phyloP scores from a whole-genome alignment of 2,329 filamentous ascomycete species.

The Beauveria rudraprayagi region DNA sequence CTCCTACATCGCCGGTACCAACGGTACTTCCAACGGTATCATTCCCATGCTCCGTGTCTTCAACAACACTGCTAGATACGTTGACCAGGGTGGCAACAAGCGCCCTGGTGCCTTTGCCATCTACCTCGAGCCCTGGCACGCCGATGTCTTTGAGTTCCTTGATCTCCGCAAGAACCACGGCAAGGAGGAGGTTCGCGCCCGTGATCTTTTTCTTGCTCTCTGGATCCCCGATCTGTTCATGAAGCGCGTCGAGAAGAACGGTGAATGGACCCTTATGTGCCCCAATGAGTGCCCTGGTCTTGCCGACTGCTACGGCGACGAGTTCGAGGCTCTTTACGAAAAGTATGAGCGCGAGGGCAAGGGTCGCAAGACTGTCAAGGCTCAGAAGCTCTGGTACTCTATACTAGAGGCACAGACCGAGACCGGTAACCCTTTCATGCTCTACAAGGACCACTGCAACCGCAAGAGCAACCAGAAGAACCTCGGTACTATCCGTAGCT shows the following conservation, averaged over 20 bases:
- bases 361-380: slow-evolving; percentile 85
- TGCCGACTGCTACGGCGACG: slow-evolving; percentile 93
- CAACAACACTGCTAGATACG: slow-evolving; percentile 98
- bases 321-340: slow-evolving; percentile 92
- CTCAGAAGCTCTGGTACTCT: slow-evolving; percentile 98
- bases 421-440: slow-evolving; percentile 98
- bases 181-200: slow-evolving; percentile 94
- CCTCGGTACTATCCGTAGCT: slow-evolving; percentile 94
- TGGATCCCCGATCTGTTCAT: slow-evolving; percentile 99
- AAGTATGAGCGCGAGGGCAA: slow-evolving; percentile 83
- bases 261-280: slow-evolving; percentile 96
- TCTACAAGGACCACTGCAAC: slow-evolving; percentile 99
- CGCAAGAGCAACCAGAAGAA: slow-evolving; percentile 99
- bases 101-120: slow-evolving; percentile 96
- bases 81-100: slow-evolving; percentile 99
- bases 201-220: slow-evolving; percentile 93
- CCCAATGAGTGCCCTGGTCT: slow-evolving; percentile 93
- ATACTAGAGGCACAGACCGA: slow-evolving; percentile 97
- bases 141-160: slow-evolving; percentile 94
- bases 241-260: slow-evolving; percentile 97
- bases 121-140: slow-evolving; percentile 98
- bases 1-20: slow-evolving; percentile 96
- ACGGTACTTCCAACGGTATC: slow-evolving; percentile 95
- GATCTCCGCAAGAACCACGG: slow-evolving; percentile 99
- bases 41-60: slow-evolving; percentile 97